phyloP scores from a whole-genome alignment of 208 protist species.

The Leishmania amazonensis region DNA sequence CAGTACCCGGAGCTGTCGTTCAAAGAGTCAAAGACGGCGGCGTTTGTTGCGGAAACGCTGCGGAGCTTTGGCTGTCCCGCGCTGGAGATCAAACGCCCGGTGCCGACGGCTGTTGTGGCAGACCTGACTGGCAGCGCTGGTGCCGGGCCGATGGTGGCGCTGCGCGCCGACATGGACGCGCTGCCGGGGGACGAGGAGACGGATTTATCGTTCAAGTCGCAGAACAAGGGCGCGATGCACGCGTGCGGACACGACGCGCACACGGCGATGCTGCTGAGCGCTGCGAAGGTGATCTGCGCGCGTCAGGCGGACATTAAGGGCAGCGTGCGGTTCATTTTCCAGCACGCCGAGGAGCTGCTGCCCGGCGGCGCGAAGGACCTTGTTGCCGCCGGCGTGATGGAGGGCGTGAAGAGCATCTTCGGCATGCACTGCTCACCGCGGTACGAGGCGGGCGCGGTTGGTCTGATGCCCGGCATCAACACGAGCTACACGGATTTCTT shows the following conservation, averaged over 20 bases:
- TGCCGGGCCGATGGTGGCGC: conserved; percentile 51
- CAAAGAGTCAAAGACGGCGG: conserved; percentile 53
- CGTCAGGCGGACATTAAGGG: conserved; percentile 48
- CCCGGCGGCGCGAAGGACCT: conserved; percentile 64
- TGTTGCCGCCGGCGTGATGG: conserved; percentile 48
- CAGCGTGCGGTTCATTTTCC: conserved; percentile 76
- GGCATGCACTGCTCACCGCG: conserved; percentile 42
- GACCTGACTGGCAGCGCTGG: conserved; percentile 58
- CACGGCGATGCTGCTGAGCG: conserved; percentile 73
- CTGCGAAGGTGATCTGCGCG: conserved; percentile 65
- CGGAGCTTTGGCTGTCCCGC: conserved; percentile 34
- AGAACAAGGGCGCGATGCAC: conserved; percentile 65
- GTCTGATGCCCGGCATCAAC: conserved; percentile 34
- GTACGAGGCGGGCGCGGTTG: conserved; percentile 36
- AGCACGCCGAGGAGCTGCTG: conserved; percentile 70
- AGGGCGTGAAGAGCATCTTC: conserved; percentile 64
- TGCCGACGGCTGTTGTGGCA: conserved; percentile 51
- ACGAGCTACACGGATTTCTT: conserved; percentile 46
- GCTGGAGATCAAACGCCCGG: conserved; percentile 45
- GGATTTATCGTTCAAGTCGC: conserved; percentile 66
- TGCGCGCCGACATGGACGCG: conserved; percentile 76
- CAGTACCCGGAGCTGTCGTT: conserved; percentile 53
- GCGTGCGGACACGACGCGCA: conserved; percentile 74
- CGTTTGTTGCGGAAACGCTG: conserved; percentile 47
- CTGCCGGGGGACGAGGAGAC: conserved; percentile 68